Conservation (phyloP, 2,329 filamentous ascomycete species). For the Rutstroemia sp. region DNA sequence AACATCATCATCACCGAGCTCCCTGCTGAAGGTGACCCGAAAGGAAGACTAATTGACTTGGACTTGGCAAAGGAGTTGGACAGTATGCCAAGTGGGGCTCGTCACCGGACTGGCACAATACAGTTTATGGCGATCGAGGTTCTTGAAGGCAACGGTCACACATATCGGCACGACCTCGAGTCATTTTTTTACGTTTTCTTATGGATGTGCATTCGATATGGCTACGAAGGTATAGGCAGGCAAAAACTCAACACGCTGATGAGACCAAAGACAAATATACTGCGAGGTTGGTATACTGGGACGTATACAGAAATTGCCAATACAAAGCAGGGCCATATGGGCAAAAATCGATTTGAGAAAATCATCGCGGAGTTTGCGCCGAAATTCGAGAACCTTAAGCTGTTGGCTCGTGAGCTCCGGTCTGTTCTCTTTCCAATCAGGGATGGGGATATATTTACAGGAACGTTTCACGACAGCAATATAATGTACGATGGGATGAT, state of each 20-base stretch:
- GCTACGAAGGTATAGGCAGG: neutral
- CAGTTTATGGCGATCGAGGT: constrained; percentile 34
- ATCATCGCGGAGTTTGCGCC: constrained; percentile 23
- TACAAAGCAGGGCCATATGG: constrained; percentile 17
- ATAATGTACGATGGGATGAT: neutral
- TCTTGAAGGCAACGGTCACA: constrained; percentile 27
- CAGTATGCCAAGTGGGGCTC: constrained; percentile 18
- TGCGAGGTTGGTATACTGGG: constrained; percentile 24
- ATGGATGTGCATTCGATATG: constrained; percentile 7
- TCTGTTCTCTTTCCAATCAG: constrained; percentile 18
- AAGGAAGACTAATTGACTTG: constrained; percentile 22
- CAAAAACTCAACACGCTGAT: constrained; percentile 12
- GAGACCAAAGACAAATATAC: constrained; percentile 9
- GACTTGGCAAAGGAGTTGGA: constrained; percentile 28
- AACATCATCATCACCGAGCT: constrained; percentile 32
- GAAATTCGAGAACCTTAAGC: constrained; percentile 22
- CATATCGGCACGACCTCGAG: constrained; percentile 30
- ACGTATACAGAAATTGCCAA: constrained; percentile 22
- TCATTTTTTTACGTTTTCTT: constrained; percentile 28
- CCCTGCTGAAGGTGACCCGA: constrained; percentile 5
- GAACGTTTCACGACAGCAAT: constrained; percentile 11
- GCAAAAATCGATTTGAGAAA: constrained; percentile 19
- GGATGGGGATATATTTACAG: constrained; percentile 18
- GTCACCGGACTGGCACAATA: constrained; percentile 28
- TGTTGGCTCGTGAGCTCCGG: constrained; percentile 11